Conservation (phyloP, 495 filamentous ascomycete genomes). For the Daldinia caldariorum region DNA sequence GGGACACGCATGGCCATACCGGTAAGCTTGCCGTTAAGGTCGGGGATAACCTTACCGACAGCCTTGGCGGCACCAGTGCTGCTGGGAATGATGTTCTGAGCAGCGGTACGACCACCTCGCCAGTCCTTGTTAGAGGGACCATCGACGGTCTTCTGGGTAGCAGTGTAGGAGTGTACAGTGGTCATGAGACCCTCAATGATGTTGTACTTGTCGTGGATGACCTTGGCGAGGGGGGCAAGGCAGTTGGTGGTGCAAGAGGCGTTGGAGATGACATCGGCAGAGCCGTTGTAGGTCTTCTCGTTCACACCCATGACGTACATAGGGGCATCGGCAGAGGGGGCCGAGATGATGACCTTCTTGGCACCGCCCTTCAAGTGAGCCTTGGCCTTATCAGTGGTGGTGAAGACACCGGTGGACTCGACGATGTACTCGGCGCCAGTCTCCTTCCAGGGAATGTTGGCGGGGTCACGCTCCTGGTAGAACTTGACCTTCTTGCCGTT, state of each 20-base stretch:
- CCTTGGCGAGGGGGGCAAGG: conserved; percentile 98
- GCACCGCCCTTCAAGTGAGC: conserved; percentile 98
- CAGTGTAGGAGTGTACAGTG: conserved; percentile 99
- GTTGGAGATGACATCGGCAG: conserved; percentile 95
- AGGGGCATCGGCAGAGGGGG: conserved; percentile 96
- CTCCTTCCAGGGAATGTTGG: conserved; percentile 88
- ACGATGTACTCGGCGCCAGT: conserved; percentile 95
- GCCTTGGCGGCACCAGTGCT: conserved; percentile 99
- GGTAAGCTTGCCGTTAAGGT: conserved; percentile 98
- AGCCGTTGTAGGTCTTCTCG: conserved; percentile 87
- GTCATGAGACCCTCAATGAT: conserved; percentile 99
- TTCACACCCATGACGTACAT: conserved; percentile 99
- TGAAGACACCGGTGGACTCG: conserved; percentile 99
- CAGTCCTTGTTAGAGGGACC: conserved; percentile 98
- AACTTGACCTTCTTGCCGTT: conserved; percentile 97
- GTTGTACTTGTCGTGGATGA: conserved; percentile 96
- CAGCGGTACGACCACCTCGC: conserved; percentile 97
- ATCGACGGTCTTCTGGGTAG: conserved; percentile 99
- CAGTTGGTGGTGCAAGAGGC: conserved; percentile 99
- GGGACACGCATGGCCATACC: conserved; percentile 99
- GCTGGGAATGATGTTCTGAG: conserved; percentile 99
- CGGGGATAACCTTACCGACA: conserved; percentile 98
- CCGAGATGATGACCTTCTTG: conserved; percentile 99
- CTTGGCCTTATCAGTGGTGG: conserved; percentile 93
- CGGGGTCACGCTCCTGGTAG: conserved; percentile 92